Evolutionary conservation across 2,329 filamentous ascomycete species (phyloP), one percentile per base, ranked within the genome.

Genomic region (Scortechinia acanthostroma): DNA sequence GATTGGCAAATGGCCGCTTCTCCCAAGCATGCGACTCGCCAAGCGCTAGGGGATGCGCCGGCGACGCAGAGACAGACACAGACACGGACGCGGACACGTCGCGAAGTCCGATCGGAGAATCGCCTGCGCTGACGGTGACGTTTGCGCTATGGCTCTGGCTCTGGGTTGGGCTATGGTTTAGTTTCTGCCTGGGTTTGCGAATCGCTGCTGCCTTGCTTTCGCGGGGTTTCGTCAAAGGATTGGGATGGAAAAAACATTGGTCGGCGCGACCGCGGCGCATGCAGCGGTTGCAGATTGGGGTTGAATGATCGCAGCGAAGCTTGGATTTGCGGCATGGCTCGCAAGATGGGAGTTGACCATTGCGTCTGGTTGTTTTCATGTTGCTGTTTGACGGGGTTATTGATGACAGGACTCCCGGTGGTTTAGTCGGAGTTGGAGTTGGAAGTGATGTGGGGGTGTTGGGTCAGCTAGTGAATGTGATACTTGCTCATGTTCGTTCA

Each of bases 321-420:
- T 55, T 55, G 14, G 53, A 50, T 42, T 50, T 54, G 4, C 53
- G 51, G 33, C 53, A 55, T 3, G 53, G 53, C 44, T 56, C 54
- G 46, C 54, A 56, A 2, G 54, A 51, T 2, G 51, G 45, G 17
- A 52, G 44, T 17, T 52, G 25, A n/a, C 25, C 25, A n/a, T 30
- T 30, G 10, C 25, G 10, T 30, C 25, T 10, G 25, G 25, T 30
- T n/a, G 25, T 10, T 30, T 10, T 30, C 25, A 30, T 30, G 10
- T 30, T 30, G 25, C 10, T 30, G n/a, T 30, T 10, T 30, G n/a
- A n/a, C n/a, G n/a, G n/a, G n/a, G n/a, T n/a, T n/a, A n/a, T 30
- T 30, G n/a, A 10, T 10, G n/a, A 30, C 10, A 30, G 25, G n/a
- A 10, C 25, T 10, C n/a, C 25, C 25, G 10, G n/a, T n/a, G 25